Base-by-base conservation (phyloP, 176 grass and related monocot species). In the Areca catechu region DNA sequence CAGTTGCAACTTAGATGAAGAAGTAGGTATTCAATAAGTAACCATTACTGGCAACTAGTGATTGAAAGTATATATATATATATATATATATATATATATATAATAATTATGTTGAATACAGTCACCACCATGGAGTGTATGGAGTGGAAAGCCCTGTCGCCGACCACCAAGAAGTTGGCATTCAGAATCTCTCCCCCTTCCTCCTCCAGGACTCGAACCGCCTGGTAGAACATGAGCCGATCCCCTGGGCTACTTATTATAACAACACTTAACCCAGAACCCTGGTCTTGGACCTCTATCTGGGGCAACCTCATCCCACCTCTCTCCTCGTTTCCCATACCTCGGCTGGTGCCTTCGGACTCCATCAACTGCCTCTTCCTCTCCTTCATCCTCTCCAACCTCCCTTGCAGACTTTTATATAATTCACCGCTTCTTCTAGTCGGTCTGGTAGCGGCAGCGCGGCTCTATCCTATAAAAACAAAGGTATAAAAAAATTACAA, bases 141-240 rank as follows among this genome's bases (percentile, higher is more conserved):
- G 56, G 83, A 86, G 74, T 86, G 71, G 37, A 96, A 16, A 56
- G 80, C 75, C 67, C 25, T 76, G 30, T 70, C 52, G 28, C 80
- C 86, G 16, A 71, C 61, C 10, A 75, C 58, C 5, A 83, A 78
- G 74, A 84, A 96, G 64, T 90, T 72, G 19, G 91, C 86, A 68
- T 84, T 84, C 64, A 83, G 69, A 5, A 96, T 82, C 68, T 84
- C 71, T 20, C 64, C 77, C n/a, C 83, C 80, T 77, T 78, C 74
- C 62, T 82, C 83, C 66, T 71, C 74, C 51, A 90, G 62, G 4
- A 71, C 68, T 9, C 80, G 68, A 21, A 90, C 67, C 1, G 82
- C 60, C 16, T 71, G 64, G 79, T 86, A 75, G 70, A 96, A 86
- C 53, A 79, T 24, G 19, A 67, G 29, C 5, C 60, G 62, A 51